Evolutionary conservation across 108 stramenopile genomes (phyloP).

Genomic region (Fistulifera pelliculosa): DNA sequence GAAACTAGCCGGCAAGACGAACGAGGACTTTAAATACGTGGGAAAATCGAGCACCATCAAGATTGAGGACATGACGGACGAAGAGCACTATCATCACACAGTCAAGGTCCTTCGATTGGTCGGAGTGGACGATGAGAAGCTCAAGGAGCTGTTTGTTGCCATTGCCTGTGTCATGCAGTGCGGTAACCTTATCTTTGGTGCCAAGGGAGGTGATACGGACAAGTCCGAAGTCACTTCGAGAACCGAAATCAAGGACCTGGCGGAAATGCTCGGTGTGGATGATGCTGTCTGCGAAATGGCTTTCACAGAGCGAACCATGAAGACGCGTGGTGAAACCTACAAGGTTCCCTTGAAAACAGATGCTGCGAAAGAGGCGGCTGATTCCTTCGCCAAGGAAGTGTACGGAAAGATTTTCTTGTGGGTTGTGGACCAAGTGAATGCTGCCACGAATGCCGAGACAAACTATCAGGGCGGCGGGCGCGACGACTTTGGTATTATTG

Average conservation of each 20-base stretch:
- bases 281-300: constrained; percentile 36
- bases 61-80: constrained; percentile 70
- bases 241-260: constrained; percentile 51
- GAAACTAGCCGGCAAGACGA: constrained; percentile 43
- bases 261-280: constrained; percentile 61
- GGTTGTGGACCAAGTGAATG: constrained; percentile 80
- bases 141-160: constrained; percentile 50
- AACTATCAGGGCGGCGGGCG: constrained; percentile 31
- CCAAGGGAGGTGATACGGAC: constrained; percentile 52
- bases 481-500: constrained; percentile 65
- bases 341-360: constrained; percentile 62
- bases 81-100: constrained; percentile 62
- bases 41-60: constrained; percentile 25
- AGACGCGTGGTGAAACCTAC: constrained; percentile 67
- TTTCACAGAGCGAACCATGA: constrained; percentile 73
- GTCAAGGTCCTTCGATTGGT: constrained; percentile 54
- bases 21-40: constrained; percentile 52
- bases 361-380: constrained; percentile 71
- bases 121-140: constrained; percentile 51
- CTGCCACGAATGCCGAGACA: constrained; percentile 51
- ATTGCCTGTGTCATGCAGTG: constrained; percentile 73
- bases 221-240: constrained; percentile 50
- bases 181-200: constrained; percentile 79
- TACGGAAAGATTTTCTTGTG: constrained; percentile 75
- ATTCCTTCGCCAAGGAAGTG: constrained; percentile 93